Evolutionary conservation across 2,329 filamentous ascomycete genomes (phyloP), one percentile per base, ranked within the genome.

Genomic region (Pseudocercospora vitis): DNA sequence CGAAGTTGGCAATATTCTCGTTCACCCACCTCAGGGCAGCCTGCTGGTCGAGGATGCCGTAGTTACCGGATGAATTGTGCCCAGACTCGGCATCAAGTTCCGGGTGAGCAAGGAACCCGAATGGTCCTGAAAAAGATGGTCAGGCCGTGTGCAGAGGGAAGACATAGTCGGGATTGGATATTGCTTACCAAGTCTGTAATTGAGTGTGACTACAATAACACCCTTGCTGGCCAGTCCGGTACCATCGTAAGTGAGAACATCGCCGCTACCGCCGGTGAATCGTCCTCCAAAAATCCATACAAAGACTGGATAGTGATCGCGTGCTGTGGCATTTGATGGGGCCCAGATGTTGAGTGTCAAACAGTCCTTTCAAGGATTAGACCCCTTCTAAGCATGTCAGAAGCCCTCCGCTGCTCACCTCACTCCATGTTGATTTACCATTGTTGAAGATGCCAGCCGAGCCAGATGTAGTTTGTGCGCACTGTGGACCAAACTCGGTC

Each of bases 1-100:
- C 78, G 57, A 82, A 82, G 1, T 67, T 64, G 5, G 62, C 71
- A 21, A 81, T 76, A 60, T 81, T 80, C 40, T 74, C 69, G 2
- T 70, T 70, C 0, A 79, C 66, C 79, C 79, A 82, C 63, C 81
- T 74, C 0, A 81, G 60, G 0, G 76, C 78, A n/a, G 74, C 57
- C 2, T 79, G 72, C 60, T 83, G 80, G 61, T 85, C 80, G 3
- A 45, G 6, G 19, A 45, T 45, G 11, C 40, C 40, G 18, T 45
- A 45, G 40, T 45, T 45, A 3, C 40, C 40, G 4, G 40, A 45
- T 4, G 40, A 45, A 21, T 45, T 45, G 28, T 49, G 47, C 4
- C 12, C 18, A 21, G 18, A 23, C 14, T 44, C 39, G 5, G 14
- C 21, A 18, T n/a, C 14, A 14, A 44, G 39, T n/a, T 21, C 39